These are phyloP conservation scores for Leptographium radiaticola DNA, from an alignment of 2,329 filamentous ascomycete genomes.

Conservation along the genomic window DNA sequence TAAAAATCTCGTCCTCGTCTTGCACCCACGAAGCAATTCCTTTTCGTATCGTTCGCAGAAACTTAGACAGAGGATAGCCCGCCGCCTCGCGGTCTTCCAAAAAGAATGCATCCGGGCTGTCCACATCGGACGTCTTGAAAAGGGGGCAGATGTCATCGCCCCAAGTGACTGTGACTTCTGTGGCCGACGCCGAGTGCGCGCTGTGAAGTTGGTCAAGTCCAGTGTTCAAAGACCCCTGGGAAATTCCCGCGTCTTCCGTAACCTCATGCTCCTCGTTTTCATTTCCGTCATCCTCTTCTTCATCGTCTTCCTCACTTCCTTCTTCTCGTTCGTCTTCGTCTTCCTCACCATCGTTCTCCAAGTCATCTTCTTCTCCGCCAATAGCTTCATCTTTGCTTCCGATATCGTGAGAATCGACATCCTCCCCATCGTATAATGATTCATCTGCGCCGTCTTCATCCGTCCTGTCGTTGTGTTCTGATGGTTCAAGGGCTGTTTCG, in stretches of 20 bases:
- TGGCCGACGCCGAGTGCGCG: constrained; percentile 5
- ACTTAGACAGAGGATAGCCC: constrained; percentile 28
- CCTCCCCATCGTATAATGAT: constrained; percentile 1
- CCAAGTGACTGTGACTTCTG: constrained; percentile 19
- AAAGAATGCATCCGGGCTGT: constrained; percentile 30
- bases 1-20: constrained; percentile 33
- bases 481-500: neutral
- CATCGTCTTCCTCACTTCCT: neutral
- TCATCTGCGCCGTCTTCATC: neutral
- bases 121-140: constrained; percentile 19
- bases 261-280: constrained; percentile 9
- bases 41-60: constrained; percentile 30
- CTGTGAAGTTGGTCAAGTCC: constrained; percentile 4
- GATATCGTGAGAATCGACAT: constrained; percentile 1
- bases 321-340: neutral
- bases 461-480: constrained; percentile 1
- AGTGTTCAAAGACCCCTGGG: constrained; percentile 2
- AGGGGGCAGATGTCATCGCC: constrained; percentile 20
- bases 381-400: neutral
- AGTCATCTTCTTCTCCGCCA: neutral
- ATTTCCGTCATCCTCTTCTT: constrained; percentile 1
- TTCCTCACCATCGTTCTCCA: neutral
- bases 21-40: constrained; percentile 33
- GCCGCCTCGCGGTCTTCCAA: constrained; percentile 29
- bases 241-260: constrained; percentile 7